Evolutionary conservation across 768 basidiomycete genomes (phyloP).

Genomic region (Collybia nuda): DNA sequence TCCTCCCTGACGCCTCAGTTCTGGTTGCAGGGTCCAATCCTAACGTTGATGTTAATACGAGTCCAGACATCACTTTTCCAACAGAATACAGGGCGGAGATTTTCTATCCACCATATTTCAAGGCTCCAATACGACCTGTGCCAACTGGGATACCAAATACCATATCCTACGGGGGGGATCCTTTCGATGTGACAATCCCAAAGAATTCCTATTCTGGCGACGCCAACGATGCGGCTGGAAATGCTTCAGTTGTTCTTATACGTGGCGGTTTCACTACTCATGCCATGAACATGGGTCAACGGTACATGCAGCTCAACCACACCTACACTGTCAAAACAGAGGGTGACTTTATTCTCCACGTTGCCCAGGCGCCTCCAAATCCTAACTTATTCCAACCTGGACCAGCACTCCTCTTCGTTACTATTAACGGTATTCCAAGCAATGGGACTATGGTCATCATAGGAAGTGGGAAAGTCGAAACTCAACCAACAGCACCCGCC

Average conservation of each 20-base stretch:
- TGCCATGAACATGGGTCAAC: slow-evolving; percentile 88
- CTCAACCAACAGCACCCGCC: slow-evolving; percentile 52
- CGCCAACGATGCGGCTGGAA: slow-evolving; percentile 70
- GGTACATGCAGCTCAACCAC: slow-evolving; percentile 78
- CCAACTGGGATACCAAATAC: slow-evolving; percentile 70
- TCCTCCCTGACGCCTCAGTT: slow-evolving; percentile 85
- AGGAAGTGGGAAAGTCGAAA: slow-evolving; percentile 76
- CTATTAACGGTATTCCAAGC: slow-evolving; percentile 81
- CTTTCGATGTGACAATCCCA: slow-evolving; percentile 76
- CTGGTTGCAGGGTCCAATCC: slow-evolving; percentile 93
- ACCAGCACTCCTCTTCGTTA: slow-evolving; percentile 81
- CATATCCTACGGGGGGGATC: slow-evolving; percentile 79
- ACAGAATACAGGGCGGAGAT: slow-evolving; percentile 83
- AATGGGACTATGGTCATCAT: slow-evolving; percentile 76
- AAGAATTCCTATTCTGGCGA: slow-evolving; percentile 63
- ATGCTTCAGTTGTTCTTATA: slow-evolving; percentile 72
- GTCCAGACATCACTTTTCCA: slow-evolving; percentile 57
- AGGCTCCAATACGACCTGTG: slow-evolving; percentile 62
- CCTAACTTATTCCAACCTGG: slow-evolving; percentile 88
- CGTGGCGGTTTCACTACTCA: slow-evolving; percentile 88
- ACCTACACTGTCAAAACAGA: slow-evolving; percentile 82
- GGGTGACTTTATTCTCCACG: slow-evolving; percentile 76
- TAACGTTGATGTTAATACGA: slow-evolving; percentile 69
- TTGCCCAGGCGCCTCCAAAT: slow-evolving; percentile 81
- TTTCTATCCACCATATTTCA: slow-evolving; percentile 92